Evolutionary conservation across 257 asterid genomes (phyloP).

Genomic region (Sherardia arvensis): DNA sequence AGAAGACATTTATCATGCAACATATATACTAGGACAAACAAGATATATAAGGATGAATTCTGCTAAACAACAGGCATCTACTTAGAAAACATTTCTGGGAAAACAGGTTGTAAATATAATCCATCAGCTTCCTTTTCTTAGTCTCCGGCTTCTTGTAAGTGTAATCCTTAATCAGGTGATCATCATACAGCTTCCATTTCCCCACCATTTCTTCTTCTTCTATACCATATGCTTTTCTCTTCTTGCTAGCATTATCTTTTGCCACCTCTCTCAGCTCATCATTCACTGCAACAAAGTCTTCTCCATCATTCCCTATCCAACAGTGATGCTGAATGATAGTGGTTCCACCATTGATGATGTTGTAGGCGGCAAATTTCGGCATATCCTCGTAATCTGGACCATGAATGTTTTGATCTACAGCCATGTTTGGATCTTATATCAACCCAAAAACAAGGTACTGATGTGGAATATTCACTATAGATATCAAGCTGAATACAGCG

Average conservation of each 20-base stretch:
- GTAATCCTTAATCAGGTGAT: slow-evolving; percentile 4
- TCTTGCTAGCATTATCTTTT: neutral
- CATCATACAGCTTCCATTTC: slow-evolving; percentile 1
- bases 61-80: neutral
- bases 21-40: too few relatives aligned
- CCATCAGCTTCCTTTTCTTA: neutral
- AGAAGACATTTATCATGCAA: too few relatives aligned
- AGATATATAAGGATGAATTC: neutral
- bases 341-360: neutral
- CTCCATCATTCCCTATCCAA: too few relatives aligned
- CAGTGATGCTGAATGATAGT: too few relatives aligned
- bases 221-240: neutral
- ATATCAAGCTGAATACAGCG: too few relatives aligned
- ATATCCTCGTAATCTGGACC: slow-evolving; percentile 1
- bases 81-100: neutral
- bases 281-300: neutral
- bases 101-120: neutral
- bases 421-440: neutral
- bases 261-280: neutral
- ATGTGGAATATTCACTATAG: slow-evolving; percentile 8
- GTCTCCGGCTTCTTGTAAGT: neutral
- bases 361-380: neutral
- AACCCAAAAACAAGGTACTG: neutral
- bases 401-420: neutral
- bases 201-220: too few relatives aligned